Evolutionary conservation across 2,329 filamentous ascomycete species (phyloP), one percentile per base, ranked within the genome.

Genomic region (Cladosporium sp.): DNA sequence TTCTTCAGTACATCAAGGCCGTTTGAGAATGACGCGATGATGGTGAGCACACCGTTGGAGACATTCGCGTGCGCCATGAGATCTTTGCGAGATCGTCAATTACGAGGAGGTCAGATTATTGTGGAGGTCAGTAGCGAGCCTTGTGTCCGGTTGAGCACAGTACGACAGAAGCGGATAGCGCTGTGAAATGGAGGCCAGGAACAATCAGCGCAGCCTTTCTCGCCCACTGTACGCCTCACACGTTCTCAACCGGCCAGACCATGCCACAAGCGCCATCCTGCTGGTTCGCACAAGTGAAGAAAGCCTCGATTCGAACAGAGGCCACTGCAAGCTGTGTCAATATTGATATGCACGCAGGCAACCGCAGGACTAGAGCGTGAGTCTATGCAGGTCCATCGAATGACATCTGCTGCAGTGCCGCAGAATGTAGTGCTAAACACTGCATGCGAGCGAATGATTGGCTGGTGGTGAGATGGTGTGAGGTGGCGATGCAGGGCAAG

Each of bases 1-100:
- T 77, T 74, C 68, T 77, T 81, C 73, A 82, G 80, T 21, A 82
- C 77, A 67, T 82, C 78, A 34, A 82, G 72, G 28, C 80, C 79
- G 68, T 78, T 78, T 43, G 78, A 74, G 68, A 82, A 82, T 7
- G 80, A 80, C 48, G 78, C 76, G 36, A 82, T 76, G 63, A 82
- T 78, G 36, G 77, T 77, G 21, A 75, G 70, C 21, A 82, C 78
- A 46, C 71, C 63, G 63, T 64, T 70, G 6, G 70, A 68, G 18
- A 72, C 69, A 62, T 64, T 70, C 14, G 65, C 63, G 6, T 70
- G 64, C 21, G 68, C 68, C 70, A 71, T 71, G 43, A 5, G n/a
- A 14, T 6, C 28, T 32, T 30, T 18, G 16, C 16, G 30, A 30
- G 28, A 34, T 21, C 28, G 48, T 28, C 48, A 53, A 28, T 28